A percentile compares a stretch with the other conserved stretches of the same genome.
Evolutionary conservation across 768 basidiomycete species (phyloP).

Genomic region (Suillus subaureus): DNA sequence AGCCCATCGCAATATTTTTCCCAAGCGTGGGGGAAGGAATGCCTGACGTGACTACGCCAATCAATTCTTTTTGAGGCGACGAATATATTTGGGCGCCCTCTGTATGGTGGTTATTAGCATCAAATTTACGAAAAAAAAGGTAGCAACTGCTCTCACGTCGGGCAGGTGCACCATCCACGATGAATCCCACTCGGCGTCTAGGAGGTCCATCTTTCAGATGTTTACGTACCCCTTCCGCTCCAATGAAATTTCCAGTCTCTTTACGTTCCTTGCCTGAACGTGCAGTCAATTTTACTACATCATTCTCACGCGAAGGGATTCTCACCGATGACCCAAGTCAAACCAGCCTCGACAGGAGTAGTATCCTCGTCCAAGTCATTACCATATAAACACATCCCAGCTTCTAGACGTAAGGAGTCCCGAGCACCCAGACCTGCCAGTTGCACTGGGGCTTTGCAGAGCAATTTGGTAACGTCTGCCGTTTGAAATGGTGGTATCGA

Average conservation of each 20-base stretch:
- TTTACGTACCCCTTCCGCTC: conserved; percentile 68
- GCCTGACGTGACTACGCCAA: conserved; percentile 90
- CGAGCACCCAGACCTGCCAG: conserved; percentile 90
- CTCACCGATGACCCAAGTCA: conserved; percentile 92
- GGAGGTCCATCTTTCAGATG: conserved; percentile 82
- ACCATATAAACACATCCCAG: conserved; percentile 96
- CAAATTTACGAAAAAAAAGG: neutral
- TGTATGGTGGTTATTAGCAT: conserved; percentile 27
- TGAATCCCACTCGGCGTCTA: conserved; percentile 77
- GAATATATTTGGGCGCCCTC: conserved; percentile 80
- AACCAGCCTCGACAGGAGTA: conserved; percentile 86
- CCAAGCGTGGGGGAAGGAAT: conserved; percentile 91
- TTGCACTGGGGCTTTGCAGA: conserved; percentile 69
- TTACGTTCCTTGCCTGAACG: conserved; percentile 78
- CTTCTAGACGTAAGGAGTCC: conserved; percentile 93
- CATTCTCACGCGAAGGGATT: conserved; percentile 6
- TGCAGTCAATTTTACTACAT: neutral
- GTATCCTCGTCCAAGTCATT: conserved; percentile 89
- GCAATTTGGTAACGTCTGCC: conserved; percentile 62
- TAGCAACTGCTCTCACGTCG: conserved; percentile 52
- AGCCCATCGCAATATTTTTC: conserved; percentile 97
- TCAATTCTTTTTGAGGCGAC: conserved; percentile 51
- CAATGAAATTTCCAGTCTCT: conserved; percentile 74
- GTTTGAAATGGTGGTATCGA: conserved; percentile 84
- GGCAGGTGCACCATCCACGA: conserved; percentile 85